Evolutionary conservation across 176 grass and related monocot species (phyloP).

Genomic region (Hyparrhenia diplandra): DNA sequence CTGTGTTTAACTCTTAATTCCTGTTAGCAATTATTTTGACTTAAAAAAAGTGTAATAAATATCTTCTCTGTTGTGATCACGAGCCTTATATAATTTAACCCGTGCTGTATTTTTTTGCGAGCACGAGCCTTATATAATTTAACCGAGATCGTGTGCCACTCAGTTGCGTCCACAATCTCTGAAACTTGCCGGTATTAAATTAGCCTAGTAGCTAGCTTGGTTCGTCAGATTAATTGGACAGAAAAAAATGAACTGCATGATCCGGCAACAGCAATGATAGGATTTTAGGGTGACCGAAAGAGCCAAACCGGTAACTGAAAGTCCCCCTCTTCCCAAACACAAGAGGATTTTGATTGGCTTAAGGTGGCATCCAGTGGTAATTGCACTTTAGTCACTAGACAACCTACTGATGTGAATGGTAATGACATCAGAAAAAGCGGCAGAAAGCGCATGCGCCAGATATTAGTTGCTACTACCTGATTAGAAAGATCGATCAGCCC

Average conservation of each 20-base stretch:
- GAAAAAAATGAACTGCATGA: not conserved
- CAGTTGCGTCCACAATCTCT: not conserved
- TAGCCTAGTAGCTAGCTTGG: not conserved
- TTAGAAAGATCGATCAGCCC: not conserved
- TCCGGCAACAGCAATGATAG: not conserved
- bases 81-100: not conserved
- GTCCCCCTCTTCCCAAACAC: not conserved
- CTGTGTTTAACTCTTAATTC: not conserved
- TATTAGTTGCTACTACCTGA: slow-evolving; percentile 17
- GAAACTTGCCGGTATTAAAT: not conserved
- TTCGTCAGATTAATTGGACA: not conserved
- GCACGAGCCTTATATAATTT: not conserved
- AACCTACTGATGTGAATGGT: slow-evolving; percentile 21
- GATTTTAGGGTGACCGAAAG: not conserved
- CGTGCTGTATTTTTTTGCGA: too few species aligned
- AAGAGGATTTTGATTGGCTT: not conserved
- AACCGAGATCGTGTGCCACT: not conserved
- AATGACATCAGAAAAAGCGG: slow-evolving; percentile 35
- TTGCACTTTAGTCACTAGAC: slow-evolving; percentile 42
- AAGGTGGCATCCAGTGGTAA: slow-evolving; percentile 32
- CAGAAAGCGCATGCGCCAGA: slow-evolving; percentile 10
- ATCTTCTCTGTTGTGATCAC: not conserved
- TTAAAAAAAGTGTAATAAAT: too few species aligned
- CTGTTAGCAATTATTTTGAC: too few species aligned
- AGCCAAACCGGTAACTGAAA: slow-evolving; percentile 19